Evolutionary conservation across 1,284 basidiomycete genomes (phyloP), one percentile per base, ranked within the genome.

Genomic region (Neonothopanus nambi): DNA sequence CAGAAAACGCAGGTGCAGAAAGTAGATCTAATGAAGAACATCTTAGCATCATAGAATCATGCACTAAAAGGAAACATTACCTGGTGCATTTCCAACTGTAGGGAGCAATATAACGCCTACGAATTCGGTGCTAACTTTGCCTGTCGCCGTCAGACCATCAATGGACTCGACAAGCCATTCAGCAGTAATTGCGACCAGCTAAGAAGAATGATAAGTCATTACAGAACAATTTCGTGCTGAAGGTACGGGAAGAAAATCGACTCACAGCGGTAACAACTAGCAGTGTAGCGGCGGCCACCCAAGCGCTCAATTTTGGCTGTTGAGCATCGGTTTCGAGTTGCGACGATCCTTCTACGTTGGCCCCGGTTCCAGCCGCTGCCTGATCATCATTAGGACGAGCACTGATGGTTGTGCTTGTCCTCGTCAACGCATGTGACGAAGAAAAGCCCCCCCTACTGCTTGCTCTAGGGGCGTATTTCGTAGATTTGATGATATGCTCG

Each of bases 401-500:
- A 37, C 15, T 37, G 21, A 18, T 18, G 11, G 28, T 26, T 28
- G 5, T 43, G 26, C 15, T 2, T 8, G 17, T 17, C 24, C 17
- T 15, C 26, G 26, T 30, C 23, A 21, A 21, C 23, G 15, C 8
- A 24, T 3, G 15, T 15, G 41, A 21, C 5, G 13, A 6, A 6
- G 46, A 36, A 2, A 41, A 26, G 13, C 26, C 56, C 57, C 56
- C 59, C 36, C 37, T 53, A 45, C 58, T 62, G 11, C 11, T 5
- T 28, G 26, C 5, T 13, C 30, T 33, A 18, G 54, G 56, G 1
- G 59, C 45, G 52, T 80, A 82, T 57, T 61, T 67, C 2, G 68
- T 76, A 2, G 76, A 78, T 61, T 70, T 67, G 52, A 72, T 59
- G 15, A 72, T 65, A 2, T 67, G 30, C 2, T 67, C 65, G 2